Evolutionary conservation across 768 basidiomycete genomes (phyloP), one percentile per base, ranked within the genome.

Genomic region (Mycena epipterygia): DNA sequence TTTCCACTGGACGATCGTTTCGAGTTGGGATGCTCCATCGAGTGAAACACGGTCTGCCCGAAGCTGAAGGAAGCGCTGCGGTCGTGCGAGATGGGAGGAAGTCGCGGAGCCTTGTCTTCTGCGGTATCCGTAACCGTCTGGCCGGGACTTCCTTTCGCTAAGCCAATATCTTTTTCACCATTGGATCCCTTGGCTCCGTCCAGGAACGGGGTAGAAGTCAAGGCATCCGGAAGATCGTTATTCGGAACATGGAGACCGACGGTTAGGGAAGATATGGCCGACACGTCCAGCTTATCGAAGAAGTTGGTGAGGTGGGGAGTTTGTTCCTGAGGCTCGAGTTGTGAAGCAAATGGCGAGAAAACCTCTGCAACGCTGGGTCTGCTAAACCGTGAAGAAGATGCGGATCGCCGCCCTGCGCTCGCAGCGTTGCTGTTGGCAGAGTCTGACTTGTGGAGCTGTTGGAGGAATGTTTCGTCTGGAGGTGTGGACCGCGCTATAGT

Each of bases 11-110:
- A 78, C 12, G 78, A 75, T 19, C 78, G 71, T 9, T 76, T 76
- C n/a, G 76, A 74, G 9, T 58, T 65, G 25, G 64, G 44, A 46
- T 59, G 42, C 7, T 78, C 79, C 68, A 87, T 80, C 4, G 90
- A 88, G 68, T 85, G 87, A 77, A 91, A 91, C 17, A 89, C 83
- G 5, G 88, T 87, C 74, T 90, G 89, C 3, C 89, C 89, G 63
- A 91, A 88, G 76, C 89, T 90, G 78, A 91, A 91, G 1, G 91
- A 91, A 19, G 89, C 86, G 71, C 88, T 90, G 29, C 90, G 88
- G 64, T 90, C 89, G 57, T 88, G 87, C 17, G 83, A 76, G 2
- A 79, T 73, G 11, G 79, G 66, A 23, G 81, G 78, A 3, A 84
- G 72, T 42, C 77, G 78, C 9, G 83, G 81, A 2, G 81, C 74